Conservation (phyloP, 2,329 filamentous ascomycete genomes). For the Colletotrichum incanum region DNA sequence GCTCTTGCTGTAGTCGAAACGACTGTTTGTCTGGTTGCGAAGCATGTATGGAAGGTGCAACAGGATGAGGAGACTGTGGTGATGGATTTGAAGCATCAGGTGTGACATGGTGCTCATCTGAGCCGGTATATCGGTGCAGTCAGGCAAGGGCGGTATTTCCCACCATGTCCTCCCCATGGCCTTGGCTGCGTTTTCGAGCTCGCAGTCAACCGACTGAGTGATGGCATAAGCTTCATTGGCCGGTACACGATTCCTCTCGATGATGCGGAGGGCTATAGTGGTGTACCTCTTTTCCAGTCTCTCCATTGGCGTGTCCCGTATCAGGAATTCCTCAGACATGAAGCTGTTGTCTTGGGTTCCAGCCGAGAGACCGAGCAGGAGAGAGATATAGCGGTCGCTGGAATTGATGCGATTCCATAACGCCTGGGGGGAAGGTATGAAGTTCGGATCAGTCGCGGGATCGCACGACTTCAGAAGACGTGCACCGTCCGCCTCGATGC, state of each 20-base stretch:
- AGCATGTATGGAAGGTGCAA: slow-evolving; percentile 72
- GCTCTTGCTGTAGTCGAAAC: slow-evolving; percentile 64
- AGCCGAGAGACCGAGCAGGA: slow-evolving; percentile 66
- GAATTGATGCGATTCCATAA: slow-evolving; percentile 67
- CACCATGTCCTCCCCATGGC: slow-evolving; percentile 65
- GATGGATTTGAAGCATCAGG: slow-evolving; percentile 64
- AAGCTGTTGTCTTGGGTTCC: slow-evolving; percentile 60
- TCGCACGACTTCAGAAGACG: slow-evolving; percentile 57
- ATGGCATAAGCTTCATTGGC: slow-evolving; percentile 56
- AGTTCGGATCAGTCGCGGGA: slow-evolving; percentile 51
- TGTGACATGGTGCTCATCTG: slow-evolving; percentile 48
- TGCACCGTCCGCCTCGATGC: slow-evolving; percentile 57
- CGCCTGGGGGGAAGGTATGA: slow-evolving; percentile 27
- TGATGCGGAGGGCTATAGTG: slow-evolving; percentile 60
- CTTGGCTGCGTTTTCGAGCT: slow-evolving; percentile 61
- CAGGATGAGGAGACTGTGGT: slow-evolving; percentile 66
- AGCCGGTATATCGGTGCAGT: slow-evolving; percentile 37
- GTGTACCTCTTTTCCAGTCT: slow-evolving; percentile 62
- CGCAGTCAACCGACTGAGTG: slow-evolving; percentile 62
- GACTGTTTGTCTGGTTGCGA: slow-evolving; percentile 54
- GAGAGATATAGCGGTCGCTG: slow-evolving; percentile 65
- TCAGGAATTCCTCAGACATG: slow-evolving; percentile 48
- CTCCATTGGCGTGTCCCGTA: slow-evolving; percentile 56
- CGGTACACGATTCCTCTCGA: slow-evolving; percentile 61
- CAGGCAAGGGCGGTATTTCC: slow-evolving; percentile 53